phyloP scores from a whole-genome alignment of 2,329 filamentous ascomycete species.

The Venturia pyrina region DNA sequence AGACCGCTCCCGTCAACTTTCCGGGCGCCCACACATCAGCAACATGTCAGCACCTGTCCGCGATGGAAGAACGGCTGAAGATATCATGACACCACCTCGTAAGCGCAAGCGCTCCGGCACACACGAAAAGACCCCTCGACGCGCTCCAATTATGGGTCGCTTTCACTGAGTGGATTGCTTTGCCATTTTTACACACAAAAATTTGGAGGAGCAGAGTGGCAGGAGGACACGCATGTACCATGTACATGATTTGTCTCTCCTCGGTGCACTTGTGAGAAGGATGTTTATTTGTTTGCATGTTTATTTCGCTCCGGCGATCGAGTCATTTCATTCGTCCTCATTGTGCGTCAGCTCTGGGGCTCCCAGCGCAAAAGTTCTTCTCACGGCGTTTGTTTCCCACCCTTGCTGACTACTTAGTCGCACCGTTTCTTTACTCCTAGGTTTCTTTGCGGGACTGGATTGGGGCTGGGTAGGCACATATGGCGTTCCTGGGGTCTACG shows the following conservation, averaged over 20 bases:
- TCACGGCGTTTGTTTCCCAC: background rate
- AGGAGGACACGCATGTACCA: background rate
- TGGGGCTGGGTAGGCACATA: background rate
- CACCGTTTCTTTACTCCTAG: background rate
- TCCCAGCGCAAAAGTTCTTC: background rate
- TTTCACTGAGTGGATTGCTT: background rate
- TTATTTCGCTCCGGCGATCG: background rate
- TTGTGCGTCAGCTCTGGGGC: background rate
- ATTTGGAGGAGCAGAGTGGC: background rate
- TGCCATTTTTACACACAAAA: background rate
- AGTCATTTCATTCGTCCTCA: background rate
- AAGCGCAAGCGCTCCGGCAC: conserved; percentile 10
- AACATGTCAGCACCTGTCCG: conserved; percentile 6
- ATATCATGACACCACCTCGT: conserved; percentile 12
- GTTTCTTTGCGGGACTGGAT: background rate
- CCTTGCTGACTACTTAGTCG: background rate
- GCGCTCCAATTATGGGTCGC: conserved; percentile 6
- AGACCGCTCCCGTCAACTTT: conserved; percentile 10
- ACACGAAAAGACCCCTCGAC: background rate
- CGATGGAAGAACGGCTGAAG: conserved; percentile 9
- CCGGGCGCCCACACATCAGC: conserved; percentile 5
- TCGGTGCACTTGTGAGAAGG: background rate
- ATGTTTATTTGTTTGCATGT: background rate
- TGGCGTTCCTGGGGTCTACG: background rate
- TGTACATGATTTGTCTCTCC: background rate